Base-by-base conservation (phyloP, 1,284 basidiomycete genomes). In the Boletus hoseneyae region DNA sequence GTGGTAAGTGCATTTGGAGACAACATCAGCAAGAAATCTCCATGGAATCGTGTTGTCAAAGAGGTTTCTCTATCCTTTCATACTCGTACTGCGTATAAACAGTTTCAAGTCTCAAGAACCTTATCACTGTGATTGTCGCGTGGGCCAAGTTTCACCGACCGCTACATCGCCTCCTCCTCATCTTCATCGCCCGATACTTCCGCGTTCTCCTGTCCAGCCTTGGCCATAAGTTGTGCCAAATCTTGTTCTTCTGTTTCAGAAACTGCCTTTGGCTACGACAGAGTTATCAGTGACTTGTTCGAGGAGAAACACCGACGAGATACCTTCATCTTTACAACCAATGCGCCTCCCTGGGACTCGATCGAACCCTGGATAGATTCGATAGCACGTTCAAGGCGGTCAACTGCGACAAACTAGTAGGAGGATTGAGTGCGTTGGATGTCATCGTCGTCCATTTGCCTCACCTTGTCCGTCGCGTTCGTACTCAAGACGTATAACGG, bases 321-420 rank as follows among this genome's bases (percentile, higher is more conserved):
- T 55, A 90, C 93, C 84, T 92, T 96, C 95, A 99, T 98, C 79
- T 98, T 99, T 48, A 99, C 86, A 25, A 90, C 78, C 55, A 97
- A 76, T 45, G 83, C 82, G 3, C 97, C 97, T 33, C 93, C 92
- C 62, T 88, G 82, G 53, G 82, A 77, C 65, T 90, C 85, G 56
- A 99, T 97, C 25, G 83, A 84, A 55, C 75, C 76, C 54, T 91
- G 90, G 60, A 99, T 98, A 16, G 83, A 80, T 63, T 94, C 92
- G 55, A 99, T 92, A 0, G 96, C 93, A 54, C 90, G 84, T 69
- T 99, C 97, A 56, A 99, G 82, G 34, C 90, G 79, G 56, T 96
- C 94, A 11, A 98, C 91, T 32, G 94, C 96, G 37, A 89, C 93
- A 58, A 82, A 85, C 84, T 87, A 34, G 21, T 29, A 7, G 47